Conservation (phyloP, 805 yeast species). For the Cyberlindnera euphorbiiphila region DNA sequence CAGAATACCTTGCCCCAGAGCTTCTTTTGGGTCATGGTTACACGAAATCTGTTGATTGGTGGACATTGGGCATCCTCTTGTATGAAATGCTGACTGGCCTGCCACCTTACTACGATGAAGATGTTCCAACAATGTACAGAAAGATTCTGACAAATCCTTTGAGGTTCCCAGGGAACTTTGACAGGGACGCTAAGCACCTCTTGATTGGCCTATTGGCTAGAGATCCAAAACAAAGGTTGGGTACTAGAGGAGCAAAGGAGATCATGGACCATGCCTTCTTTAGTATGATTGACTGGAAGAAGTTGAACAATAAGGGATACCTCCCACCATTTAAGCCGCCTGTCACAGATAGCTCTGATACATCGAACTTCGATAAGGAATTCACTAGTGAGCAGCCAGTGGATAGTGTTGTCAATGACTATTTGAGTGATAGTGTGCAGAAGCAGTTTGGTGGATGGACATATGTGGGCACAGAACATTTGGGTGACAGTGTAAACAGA, state of each 20-base stretch:
- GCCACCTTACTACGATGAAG: slow-evolving; percentile 97
- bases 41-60: slow-evolving; percentile 95
- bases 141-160: slow-evolving; percentile 88
- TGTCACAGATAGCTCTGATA: slow-evolving; percentile 80
- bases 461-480: slow-evolving; percentile 65
- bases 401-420: slow-evolving; percentile 93
- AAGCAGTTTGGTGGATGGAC: slow-evolving; percentile 99
- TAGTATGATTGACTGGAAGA: slow-evolving; percentile 85
- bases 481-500: slow-evolving; percentile 30
- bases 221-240: slow-evolving; percentile 79
- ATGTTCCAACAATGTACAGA: slow-evolving; percentile 87
- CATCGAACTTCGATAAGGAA: slow-evolving; percentile 89
- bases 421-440: slow-evolving; percentile 90
- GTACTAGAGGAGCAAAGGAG: slow-evolving; percentile 75
- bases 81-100: slow-evolving; percentile 96
- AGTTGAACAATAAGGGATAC: slow-evolving; percentile 78
- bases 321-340: slow-evolving; percentile 95
- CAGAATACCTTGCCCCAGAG: slow-evolving; percentile 96
- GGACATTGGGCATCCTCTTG: slow-evolving; percentile 92
- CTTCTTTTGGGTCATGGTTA: slow-evolving; percentile 87
- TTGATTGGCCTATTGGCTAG: slow-evolving; percentile 71
- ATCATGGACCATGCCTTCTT: slow-evolving; percentile 84
- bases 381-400: slow-evolving; percentile 91
- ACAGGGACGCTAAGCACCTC: slow-evolving; percentile 79
- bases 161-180: slow-evolving; percentile 84